These are phyloP conservation scores for Polymyxa betae DNA, from an alignment of 208 protist genomes.

Conservation along the genomic window DNA sequence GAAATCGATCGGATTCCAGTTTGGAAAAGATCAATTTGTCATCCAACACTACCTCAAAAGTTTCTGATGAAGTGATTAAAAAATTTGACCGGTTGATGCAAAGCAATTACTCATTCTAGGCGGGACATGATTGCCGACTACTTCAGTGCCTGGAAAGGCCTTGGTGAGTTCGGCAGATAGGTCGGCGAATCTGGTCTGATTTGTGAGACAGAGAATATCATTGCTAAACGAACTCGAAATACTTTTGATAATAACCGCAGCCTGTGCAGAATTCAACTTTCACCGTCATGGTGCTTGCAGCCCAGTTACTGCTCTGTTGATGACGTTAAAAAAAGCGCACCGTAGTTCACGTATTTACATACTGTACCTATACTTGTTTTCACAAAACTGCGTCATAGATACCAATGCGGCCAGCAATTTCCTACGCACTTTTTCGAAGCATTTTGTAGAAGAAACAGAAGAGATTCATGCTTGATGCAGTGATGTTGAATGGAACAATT, in stretches of 20 bases:
- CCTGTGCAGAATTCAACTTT: constrained; percentile 50
- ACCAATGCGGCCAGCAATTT: too few relatives aligned
- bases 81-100: neutral
- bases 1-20: constrained; percentile 9
- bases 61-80: neutral
- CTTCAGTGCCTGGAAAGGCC: neutral
- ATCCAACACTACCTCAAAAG: neutral
- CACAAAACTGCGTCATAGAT: too few relatives aligned
- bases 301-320: too few relatives aligned
- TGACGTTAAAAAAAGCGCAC: too few relatives aligned
- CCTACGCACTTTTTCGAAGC: too few relatives aligned
- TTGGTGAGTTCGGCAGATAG: neutral
- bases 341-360: too few relatives aligned
- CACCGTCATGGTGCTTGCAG: too few relatives aligned
- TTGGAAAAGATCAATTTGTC: neutral
- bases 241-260: constrained; percentile 3
- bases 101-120: constrained; percentile 9
- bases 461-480: too few relatives aligned
- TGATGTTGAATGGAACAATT: too few relatives aligned
- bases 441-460: too few relatives aligned
- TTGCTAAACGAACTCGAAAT: neutral
- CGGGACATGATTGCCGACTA: neutral
- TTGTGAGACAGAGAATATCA: neutral
- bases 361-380: too few relatives aligned
- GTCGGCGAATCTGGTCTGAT: neutral